Base-by-base conservation (phyloP, 1,284 basidiomycete genomes). In the Tausonia pullulans region DNA sequence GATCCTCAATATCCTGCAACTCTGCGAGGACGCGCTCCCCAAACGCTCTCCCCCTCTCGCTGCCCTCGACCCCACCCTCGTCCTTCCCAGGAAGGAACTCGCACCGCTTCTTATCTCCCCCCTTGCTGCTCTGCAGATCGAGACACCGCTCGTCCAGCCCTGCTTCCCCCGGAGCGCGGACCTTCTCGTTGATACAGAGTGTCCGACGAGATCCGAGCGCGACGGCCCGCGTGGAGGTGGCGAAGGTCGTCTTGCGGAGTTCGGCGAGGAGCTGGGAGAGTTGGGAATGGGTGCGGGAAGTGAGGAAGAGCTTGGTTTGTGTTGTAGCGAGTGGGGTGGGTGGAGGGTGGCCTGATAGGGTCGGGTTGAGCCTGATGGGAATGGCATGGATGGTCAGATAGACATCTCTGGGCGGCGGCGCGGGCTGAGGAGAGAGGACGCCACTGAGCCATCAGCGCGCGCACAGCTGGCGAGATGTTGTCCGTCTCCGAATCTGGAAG, bases 231-330 rank as follows among this genome's bases (percentile, higher is more conserved):
- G 41, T 4, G 9, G 52, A 39, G n/a, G 13, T 40, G 2, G 57
- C 51, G 39, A 66, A 66, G 3, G 46, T 10, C 8, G 65, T 84
- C 71, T 87, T 90, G 50, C 81, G 81, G 7, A 98, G 79, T 74
- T 98, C 96, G 4, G 87, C 84, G 10, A 95, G 81, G 11, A 98
- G 83, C 74, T 98, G 95, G 0, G 90, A 82, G 3, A 98, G 83
- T 72, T 98, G 95, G 2, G 90, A 92, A 75, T 98, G 95, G 0
- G 95, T 98, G 44, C 96, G 82, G 0, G 94, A 97, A 0, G 92
- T 88, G 73, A 94, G 97, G 73, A 87, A 94, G 63, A 98, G 86
- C 81, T 79, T 71, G 60, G 56, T 61, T 41, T 43, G 41, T 6
- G 53, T 44, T 5, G 50, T 11, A 2, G 45, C 39, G 41, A 45